Evolutionary conservation across 179 eudicot genomes (phyloP).

Genomic region (Dionaea muscipula): DNA sequence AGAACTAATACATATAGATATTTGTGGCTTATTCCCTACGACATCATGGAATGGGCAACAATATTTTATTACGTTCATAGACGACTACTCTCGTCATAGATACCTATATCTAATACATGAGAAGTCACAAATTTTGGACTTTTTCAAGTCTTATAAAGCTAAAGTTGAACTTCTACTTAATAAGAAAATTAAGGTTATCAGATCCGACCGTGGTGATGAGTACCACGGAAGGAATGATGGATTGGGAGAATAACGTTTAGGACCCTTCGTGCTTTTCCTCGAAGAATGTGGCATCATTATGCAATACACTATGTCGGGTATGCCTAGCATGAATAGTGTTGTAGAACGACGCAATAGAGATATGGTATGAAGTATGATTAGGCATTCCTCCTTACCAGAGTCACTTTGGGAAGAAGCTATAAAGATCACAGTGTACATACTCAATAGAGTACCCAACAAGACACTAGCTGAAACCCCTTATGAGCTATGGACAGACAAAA

Average conservation of each 20-base stretch:
- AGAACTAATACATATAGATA: slow-evolving; percentile 1
- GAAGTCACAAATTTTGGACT: not conserved
- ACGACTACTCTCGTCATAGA: slow-evolving; percentile 2
- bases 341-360: not conserved
- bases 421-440: not conserved
- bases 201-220: slow-evolving; percentile 1
- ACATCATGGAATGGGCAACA: not conserved
- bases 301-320: not conserved
- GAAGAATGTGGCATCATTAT: not conserved
- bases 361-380: not conserved
- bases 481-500: slow-evolving; percentile 4
- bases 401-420: not conserved
- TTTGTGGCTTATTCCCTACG: not conserved
- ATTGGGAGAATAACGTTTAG: not conserved
- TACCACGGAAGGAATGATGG: not conserved
- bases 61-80: slow-evolving; percentile 2
- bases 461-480: not conserved
- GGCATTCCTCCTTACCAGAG: not conserved
- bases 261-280: slow-evolving; percentile 1
- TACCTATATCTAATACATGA: not conserved
- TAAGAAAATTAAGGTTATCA: not conserved
- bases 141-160: not conserved
- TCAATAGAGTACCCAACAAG: not conserved
- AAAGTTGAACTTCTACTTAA: slow-evolving; percentile 2
- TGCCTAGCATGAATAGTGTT: not conserved